Conservation (phyloP, 805 yeast genomes). For the Jamesozyma lodderae region DNA sequence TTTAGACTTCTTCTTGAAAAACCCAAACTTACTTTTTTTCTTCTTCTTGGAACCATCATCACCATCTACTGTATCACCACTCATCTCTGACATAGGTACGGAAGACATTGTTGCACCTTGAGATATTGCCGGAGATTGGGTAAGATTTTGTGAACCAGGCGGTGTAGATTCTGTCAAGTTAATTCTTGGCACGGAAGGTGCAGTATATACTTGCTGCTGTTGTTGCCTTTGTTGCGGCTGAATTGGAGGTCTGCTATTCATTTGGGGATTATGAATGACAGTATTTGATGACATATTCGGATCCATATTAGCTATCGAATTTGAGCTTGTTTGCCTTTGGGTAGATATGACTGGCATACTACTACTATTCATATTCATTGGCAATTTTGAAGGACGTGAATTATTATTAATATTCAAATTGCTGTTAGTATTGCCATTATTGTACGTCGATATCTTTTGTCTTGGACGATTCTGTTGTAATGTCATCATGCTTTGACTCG, state of each 20-base stretch:
- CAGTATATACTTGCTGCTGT: slow-evolving; percentile 4
- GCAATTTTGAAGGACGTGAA: background rate
- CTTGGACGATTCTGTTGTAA: slow-evolving; percentile 3
- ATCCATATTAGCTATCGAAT: slow-evolving; percentile 17
- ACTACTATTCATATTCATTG: slow-evolving; percentile 1
- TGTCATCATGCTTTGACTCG: slow-evolving; percentile 14
- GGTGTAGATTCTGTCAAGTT: background rate
- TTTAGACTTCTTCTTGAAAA: slow-evolving; percentile 24
- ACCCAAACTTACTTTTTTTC: slow-evolving; percentile 27
- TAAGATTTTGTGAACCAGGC: slow-evolving; percentile 8
- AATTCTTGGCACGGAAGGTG: background rate
- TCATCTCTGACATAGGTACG: too few relatives aligned
- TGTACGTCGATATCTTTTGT: slow-evolving; percentile 13
- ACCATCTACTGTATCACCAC: slow-evolving; percentile 3
- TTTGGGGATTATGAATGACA: slow-evolving; percentile 15
- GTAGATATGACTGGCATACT: slow-evolving; percentile 2
- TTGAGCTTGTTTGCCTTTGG: slow-evolving; percentile 22
- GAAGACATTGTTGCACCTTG: slow-evolving; percentile 5
- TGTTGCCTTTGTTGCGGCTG: slow-evolving; percentile 3
- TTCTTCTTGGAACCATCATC: slow-evolving; percentile 10
- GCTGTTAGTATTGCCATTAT: slow-evolving; percentile 4
- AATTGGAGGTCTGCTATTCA: background rate
- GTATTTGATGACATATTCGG: slow-evolving; percentile 20
- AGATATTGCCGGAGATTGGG: slow-evolving; percentile 3
- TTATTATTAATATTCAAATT: slow-evolving; percentile 1